Evolutionary conservation across 1,284 basidiomycete species (phyloP).

Genomic region (Puccinia horiana): DNA sequence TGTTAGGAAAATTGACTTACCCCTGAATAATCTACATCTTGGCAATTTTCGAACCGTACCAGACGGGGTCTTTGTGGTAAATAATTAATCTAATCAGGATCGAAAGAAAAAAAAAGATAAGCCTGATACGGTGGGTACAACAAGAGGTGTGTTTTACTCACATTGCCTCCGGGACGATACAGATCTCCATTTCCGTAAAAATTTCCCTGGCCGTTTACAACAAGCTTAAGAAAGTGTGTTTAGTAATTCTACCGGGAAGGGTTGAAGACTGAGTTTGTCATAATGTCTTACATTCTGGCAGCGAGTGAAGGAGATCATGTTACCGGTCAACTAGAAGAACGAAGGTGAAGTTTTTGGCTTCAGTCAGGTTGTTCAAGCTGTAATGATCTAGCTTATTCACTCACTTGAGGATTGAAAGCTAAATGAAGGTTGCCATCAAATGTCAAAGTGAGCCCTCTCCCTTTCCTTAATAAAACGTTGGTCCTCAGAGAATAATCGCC

Average conservation of each 20-base stretch:
- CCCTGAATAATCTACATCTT: constrained; percentile 39
- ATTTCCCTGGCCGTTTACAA: constrained; percentile 22
- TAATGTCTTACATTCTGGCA: constrained; percentile 11
- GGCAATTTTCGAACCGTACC: constrained; percentile 27
- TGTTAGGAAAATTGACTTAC: constrained; percentile 4
- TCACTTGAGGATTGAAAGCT: constrained; percentile 4
- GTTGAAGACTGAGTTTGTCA: background rate
- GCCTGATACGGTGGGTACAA: background rate
- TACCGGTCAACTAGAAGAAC: constrained; percentile 3
- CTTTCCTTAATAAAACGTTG: background rate
- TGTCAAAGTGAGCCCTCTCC: constrained; percentile 1
- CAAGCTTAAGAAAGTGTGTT: background rate
- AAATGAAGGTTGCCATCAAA: constrained; percentile 21
- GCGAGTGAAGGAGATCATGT: constrained; percentile 21
- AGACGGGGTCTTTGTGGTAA: constrained; percentile 31
- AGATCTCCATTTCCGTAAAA: constrained; percentile 28
- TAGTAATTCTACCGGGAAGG: background rate
- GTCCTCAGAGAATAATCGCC: constrained; percentile 17
- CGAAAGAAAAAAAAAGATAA: background rate
- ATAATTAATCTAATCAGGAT: background rate
- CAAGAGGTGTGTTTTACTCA: background rate
- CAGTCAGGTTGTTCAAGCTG: background rate
- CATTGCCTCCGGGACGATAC: constrained; percentile 32
- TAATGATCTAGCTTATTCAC: background rate
- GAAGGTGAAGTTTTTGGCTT: background rate